These are phyloP conservation scores for Coprinopsis marcescibilis DNA, from an alignment of 768 basidiomycete genomes.

Conservation along the genomic window DNA sequence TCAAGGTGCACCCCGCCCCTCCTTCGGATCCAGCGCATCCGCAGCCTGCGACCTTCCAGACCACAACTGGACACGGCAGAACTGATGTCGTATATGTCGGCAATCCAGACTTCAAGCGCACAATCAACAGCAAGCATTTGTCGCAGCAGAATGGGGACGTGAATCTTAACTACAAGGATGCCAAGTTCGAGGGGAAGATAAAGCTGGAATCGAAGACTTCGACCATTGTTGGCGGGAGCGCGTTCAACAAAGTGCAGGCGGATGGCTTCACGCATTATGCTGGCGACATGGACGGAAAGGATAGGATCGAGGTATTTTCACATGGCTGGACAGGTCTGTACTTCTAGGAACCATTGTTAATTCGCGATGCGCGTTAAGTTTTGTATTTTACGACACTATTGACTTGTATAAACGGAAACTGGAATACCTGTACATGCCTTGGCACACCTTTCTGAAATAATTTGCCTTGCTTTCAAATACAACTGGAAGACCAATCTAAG, in stretches of 20 bases:
- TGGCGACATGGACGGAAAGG: slow-evolving; percentile 34
- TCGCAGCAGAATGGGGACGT: slow-evolving; percentile 47
- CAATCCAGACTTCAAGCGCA: slow-evolving; percentile 36
- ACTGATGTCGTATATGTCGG: slow-evolving; percentile 44
- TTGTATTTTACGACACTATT: neutral
- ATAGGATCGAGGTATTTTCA: slow-evolving; percentile 34
- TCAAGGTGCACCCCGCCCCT: slow-evolving; percentile 39
- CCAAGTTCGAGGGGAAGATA: slow-evolving; percentile 45
- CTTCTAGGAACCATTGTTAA: slow-evolving; percentile 25
- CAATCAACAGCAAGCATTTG: slow-evolving; percentile 41
- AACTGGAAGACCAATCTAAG: no score
- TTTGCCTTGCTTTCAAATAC: no score
- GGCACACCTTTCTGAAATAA: no score
- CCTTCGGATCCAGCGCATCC: slow-evolving; percentile 24
- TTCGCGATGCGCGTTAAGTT: neutral
- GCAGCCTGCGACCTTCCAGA: slow-evolving; percentile 32
- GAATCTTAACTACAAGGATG: slow-evolving; percentile 49
- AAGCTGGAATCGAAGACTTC: slow-evolving; percentile 38
- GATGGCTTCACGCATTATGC: slow-evolving; percentile 37
- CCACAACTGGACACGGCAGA: slow-evolving; percentile 49
- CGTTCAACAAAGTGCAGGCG: slow-evolving; percentile 8
- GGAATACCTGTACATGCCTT: no score
- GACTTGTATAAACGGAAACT: no score
- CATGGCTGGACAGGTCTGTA: slow-evolving; percentile 45
- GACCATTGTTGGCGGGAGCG: slow-evolving; percentile 28